phyloP scores from a whole-genome alignment of 2,329 filamentous ascomycete genomes.

The Venturia asperata region DNA sequence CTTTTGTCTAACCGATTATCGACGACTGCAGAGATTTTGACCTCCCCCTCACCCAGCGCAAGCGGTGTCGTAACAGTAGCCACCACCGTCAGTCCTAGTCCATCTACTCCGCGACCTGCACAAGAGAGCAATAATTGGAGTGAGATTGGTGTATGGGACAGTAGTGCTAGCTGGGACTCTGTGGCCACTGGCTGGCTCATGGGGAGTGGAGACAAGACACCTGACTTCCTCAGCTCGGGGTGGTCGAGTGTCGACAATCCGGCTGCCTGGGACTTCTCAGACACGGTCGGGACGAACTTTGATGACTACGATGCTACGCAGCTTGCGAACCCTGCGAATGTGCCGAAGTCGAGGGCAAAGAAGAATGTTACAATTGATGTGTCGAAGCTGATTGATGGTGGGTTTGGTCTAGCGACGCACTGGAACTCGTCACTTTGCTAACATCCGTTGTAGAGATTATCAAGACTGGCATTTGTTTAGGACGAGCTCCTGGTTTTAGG shows the following conservation, averaged over 20 bases:
- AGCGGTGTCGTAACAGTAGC: neutral
- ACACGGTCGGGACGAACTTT: slow-evolving; percentile 22
- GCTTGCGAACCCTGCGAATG: neutral
- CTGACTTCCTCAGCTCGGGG: slow-evolving; percentile 4
- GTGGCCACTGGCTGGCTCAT: slow-evolving; percentile 17
- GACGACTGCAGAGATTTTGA: slow-evolving; percentile 13
- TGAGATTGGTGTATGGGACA: slow-evolving; percentile 17
- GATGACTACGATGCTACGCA: slow-evolving; percentile 3
- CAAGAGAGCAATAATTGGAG: neutral
- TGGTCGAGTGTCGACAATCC: slow-evolving; percentile 8
- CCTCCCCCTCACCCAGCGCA: slow-evolving; percentile 9
- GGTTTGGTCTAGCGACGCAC: slow-evolving; percentile 23
- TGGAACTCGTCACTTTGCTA: slow-evolving; percentile 23
- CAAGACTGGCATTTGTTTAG: slow-evolving; percentile 36
- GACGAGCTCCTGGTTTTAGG: slow-evolving; percentile 39
- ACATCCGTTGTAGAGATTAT: slow-evolving; percentile 29
- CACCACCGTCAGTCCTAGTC: neutral
- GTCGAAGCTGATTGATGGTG: slow-evolving; percentile 38
- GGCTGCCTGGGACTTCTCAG: slow-evolving; percentile 24
- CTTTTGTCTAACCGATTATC: slow-evolving; percentile 3
- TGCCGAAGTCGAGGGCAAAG: slow-evolving; percentile 25
- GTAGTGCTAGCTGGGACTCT: slow-evolving; percentile 5
- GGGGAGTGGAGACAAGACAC: slow-evolving; percentile 15
- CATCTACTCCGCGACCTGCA: neutral
- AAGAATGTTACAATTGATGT: slow-evolving; percentile 39